Conservation (phyloP, 2,329 filamentous ascomycete species). For the Hypoxylon sp. region DNA sequence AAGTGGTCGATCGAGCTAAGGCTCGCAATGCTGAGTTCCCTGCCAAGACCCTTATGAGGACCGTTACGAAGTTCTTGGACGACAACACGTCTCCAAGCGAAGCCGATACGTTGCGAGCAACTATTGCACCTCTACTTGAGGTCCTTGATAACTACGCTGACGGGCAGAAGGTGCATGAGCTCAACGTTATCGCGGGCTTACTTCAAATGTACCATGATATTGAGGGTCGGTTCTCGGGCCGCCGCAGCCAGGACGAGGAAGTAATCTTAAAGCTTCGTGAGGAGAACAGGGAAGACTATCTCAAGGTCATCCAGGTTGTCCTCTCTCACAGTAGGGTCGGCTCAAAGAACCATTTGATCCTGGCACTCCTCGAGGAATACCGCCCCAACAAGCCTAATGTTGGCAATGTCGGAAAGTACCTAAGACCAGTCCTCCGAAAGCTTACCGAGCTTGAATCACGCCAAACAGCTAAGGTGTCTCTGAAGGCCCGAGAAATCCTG, state of each 20-base stretch:
- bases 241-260: constrained; percentile 89
- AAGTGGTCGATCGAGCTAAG: constrained; percentile 88
- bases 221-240: constrained; percentile 89
- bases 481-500: constrained; percentile 97
- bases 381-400: constrained; percentile 92
- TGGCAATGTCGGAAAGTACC: constrained; percentile 89
- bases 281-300: constrained; percentile 93
- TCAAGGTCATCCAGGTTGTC: constrained; percentile 87
- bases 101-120: constrained; percentile 78
- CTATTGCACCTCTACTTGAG: constrained; percentile 80
- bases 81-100: constrained; percentile 84
- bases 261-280: constrained; percentile 95
- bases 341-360: constrained; percentile 92
- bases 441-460: constrained; percentile 91
- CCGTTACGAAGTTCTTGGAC: constrained; percentile 88
- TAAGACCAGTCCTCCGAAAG: constrained; percentile 85
- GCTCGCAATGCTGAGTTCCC: constrained; percentile 89
- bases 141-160: constrained; percentile 87
- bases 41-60: constrained; percentile 86
- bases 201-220: constrained; percentile 85
- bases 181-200: constrained; percentile 83
- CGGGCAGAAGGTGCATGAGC: constrained; percentile 91
- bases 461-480: constrained; percentile 90
- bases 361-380: constrained; percentile 94
- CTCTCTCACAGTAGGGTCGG: constrained; percentile 93